Conservation (phyloP, 768 basidiomycete genomes). For the Tulasnella sp. region DNA sequence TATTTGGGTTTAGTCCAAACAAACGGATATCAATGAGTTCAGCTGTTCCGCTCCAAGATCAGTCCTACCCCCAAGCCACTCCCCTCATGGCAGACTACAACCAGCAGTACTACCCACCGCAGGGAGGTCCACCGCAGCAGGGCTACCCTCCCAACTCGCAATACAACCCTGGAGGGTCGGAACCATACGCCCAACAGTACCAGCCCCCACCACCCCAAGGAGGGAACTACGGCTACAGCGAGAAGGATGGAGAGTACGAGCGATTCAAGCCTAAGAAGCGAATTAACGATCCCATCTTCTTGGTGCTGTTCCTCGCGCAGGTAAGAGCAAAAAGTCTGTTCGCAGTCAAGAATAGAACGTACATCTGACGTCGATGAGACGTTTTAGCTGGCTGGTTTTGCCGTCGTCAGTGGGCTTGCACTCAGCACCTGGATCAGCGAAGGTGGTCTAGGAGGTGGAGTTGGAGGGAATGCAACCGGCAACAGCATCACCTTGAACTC, state of each 20-base stretch:
- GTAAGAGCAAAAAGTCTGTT: slow-evolving; percentile 40
- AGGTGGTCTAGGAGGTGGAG: slow-evolving; percentile 69
- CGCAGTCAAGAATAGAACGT: background rate
- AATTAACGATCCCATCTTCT: slow-evolving; percentile 34
- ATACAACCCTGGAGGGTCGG: slow-evolving; percentile 23
- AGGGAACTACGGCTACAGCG: slow-evolving; percentile 47
- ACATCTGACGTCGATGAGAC: background rate
- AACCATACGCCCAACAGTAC: slow-evolving; percentile 26
- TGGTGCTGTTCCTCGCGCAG: slow-evolving; percentile 60
- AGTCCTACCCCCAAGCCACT: background rate
- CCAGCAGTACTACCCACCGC: slow-evolving; percentile 7
- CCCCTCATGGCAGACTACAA: slow-evolving; percentile 10
- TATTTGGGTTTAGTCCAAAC: background rate
- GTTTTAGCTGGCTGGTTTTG: slow-evolving; percentile 61
- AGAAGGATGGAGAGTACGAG: slow-evolving; percentile 70
- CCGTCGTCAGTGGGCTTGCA: slow-evolving; percentile 61
- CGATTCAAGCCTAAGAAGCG: slow-evolving; percentile 49
- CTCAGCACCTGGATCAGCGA: slow-evolving; percentile 58
- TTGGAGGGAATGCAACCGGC: slow-evolving; percentile 53
- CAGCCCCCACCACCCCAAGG: slow-evolving; percentile 37
- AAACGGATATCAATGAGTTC: background rate
- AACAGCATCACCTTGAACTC: slow-evolving; percentile 61
- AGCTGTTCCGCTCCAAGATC: background rate
- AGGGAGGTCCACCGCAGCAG: background rate
- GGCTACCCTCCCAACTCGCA: background rate